A percentile compares a stretch with the other conserved stretches of the same genome.
Evolutionary conservation across 345 rosid genomes (phyloP).

Genomic region (Diplotaxis tenuifolia): DNA sequence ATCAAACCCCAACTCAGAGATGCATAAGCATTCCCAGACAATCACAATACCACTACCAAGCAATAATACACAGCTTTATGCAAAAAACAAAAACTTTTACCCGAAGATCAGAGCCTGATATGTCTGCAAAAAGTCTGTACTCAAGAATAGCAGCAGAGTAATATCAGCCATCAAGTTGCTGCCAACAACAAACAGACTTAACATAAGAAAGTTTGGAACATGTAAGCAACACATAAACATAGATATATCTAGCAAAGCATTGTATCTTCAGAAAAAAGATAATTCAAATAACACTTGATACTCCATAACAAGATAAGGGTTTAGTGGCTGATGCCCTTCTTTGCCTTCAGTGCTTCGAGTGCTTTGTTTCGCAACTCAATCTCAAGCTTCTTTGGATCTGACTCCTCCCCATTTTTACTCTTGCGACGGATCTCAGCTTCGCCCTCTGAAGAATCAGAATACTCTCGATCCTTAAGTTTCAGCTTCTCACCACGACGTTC

Average conservation of each 20-base stretch:
- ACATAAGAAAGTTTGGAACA: slow-evolving; percentile 50
- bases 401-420: slow-evolving; percentile 44
- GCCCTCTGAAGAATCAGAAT: slow-evolving; percentile 53
- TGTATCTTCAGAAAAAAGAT: slow-evolving; percentile 23
- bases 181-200: slow-evolving; percentile 81
- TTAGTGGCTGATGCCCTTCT: slow-evolving; percentile 70
- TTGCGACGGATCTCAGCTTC: slow-evolving; percentile 42
- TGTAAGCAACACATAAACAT: slow-evolving; percentile 16
- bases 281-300: slow-evolving; percentile 30
- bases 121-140: slow-evolving; percentile 68
- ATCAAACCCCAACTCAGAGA: not conserved
- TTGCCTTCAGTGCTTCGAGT: slow-evolving; percentile 88
- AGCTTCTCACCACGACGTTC: slow-evolving; percentile 69
- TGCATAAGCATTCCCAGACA: not conserved
- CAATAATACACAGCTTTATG: slow-evolving; percentile 25
- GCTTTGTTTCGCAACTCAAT: slow-evolving; percentile 93
- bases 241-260: slow-evolving; percentile 27
- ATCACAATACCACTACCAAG: not conserved
- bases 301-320: slow-evolving; percentile 6
- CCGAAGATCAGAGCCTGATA: slow-evolving; percentile 64
- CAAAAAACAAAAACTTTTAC: slow-evolving; percentile 48
- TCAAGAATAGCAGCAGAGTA: slow-evolving; percentile 79
- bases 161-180: slow-evolving; percentile 18
- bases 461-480: slow-evolving; percentile 48
- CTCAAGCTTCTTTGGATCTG: slow-evolving; percentile 82